These are phyloP conservation scores for Podospora tetraspora DNA, from an alignment of 495 filamentous ascomycete genomes.

Conservation along the genomic window DNA sequence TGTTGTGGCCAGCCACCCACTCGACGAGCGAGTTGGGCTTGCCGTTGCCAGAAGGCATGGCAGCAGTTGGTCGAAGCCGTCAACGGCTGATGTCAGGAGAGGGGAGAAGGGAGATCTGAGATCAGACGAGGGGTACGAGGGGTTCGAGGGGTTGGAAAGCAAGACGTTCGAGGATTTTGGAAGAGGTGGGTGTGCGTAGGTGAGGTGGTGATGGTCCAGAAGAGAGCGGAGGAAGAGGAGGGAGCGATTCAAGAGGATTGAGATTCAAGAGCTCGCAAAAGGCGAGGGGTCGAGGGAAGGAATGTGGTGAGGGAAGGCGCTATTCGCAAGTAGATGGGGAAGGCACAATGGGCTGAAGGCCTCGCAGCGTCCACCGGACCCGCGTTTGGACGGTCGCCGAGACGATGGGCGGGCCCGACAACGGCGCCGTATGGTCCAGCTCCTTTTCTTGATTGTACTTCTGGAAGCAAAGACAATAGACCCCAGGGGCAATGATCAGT, in stretches of 20 bases:
- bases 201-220: not conserved
- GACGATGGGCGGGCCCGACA: not conserved
- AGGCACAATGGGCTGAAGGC: not conserved
- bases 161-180: not conserved
- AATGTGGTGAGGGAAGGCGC: not conserved
- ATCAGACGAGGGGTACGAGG: not conserved
- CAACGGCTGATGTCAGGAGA: not conserved
- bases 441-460: not conserved
- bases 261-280: not conserved
- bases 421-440: not conserved
- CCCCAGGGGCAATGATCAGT: too few relatives aligned
- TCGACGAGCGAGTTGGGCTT: slow-evolving; percentile 28
- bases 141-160: not conserved
- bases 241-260: not conserved
- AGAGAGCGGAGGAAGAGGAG: not conserved
- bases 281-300: not conserved
- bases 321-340: not conserved
- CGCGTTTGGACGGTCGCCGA: not conserved
- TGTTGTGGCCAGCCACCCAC: slow-evolving; percentile 40
- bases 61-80: not conserved
- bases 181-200: not conserved
- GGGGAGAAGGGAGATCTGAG: not conserved
- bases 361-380: not conserved
- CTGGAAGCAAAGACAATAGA: not conserved
- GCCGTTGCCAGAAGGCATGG: slow-evolving; percentile 18